Conservation (phyloP, 495 filamentous ascomycete species). For the Tuber borchii region DNA sequence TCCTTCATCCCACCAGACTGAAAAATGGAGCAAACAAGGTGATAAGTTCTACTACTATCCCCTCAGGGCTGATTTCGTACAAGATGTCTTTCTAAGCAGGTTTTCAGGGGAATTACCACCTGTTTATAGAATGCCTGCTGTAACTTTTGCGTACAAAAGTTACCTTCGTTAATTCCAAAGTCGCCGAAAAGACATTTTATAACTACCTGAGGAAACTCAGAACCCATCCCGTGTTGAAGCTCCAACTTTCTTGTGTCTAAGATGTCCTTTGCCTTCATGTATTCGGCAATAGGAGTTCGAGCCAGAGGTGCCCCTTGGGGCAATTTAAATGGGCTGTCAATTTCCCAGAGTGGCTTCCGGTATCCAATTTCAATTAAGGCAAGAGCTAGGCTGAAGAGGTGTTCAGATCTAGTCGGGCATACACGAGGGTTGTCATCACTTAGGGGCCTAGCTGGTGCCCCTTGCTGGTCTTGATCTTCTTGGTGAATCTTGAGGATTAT, state of each 20-base stretch:
- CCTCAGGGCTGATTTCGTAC: too few species aligned
- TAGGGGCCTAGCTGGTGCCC: too few species aligned
- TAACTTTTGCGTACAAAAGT: slow-evolving; percentile 13
- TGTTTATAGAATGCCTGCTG: slow-evolving; percentile 15
- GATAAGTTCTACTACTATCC: too few species aligned
- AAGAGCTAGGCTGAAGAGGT: slow-evolving; percentile 20
- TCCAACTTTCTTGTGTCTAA: slow-evolving; percentile 1
- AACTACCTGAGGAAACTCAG: slow-evolving; percentile 12
- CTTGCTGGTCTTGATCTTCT: too few species aligned
- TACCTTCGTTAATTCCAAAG: slow-evolving; percentile 8
- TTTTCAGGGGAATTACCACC: slow-evolving; percentile 13
- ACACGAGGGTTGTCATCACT: not conserved
- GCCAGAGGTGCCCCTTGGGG: not conserved
- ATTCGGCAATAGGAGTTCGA: slow-evolving; percentile 5
- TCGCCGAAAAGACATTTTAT: slow-evolving; percentile 14
- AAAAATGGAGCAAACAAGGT: too few species aligned
- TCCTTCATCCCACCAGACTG: too few species aligned
- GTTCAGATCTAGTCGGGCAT: slow-evolving; percentile 5
- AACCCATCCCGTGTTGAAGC: slow-evolving; percentile 17
- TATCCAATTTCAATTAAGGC: slow-evolving; percentile 24
- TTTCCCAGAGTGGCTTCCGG: slow-evolving; percentile 12
- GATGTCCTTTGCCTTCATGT: slow-evolving; percentile 15
- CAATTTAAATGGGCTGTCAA: slow-evolving; percentile 3
- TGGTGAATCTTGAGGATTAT: slow-evolving; percentile 4
- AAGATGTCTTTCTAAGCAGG: slow-evolving; percentile 4